A percentile compares a stretch with the other conserved stretches of the same genome.
Conservation (phyloP, 2,329 filamentous ascomycete genomes). For the Chaetomium globosum region DNA sequence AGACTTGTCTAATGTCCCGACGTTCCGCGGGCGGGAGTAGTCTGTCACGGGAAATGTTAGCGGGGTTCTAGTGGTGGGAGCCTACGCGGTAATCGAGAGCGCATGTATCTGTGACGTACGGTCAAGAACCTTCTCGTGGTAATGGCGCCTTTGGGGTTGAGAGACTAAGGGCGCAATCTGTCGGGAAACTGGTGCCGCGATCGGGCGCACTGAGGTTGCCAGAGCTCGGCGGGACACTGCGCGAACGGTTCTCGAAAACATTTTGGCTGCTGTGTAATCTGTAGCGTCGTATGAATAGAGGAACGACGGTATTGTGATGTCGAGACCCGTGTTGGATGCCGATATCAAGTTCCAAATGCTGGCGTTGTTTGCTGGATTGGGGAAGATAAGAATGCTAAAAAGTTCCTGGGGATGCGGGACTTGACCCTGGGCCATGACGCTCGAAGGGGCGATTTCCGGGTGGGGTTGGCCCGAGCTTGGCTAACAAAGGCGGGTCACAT, state of each 20-base stretch:
- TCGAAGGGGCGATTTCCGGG: slow-evolving; percentile 35
- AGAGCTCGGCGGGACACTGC: slow-evolving; percentile 50
- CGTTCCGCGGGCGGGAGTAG: slow-evolving; percentile 58
- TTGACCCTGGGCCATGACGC: slow-evolving; percentile 33
- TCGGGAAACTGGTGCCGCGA: slow-evolving; percentile 44
- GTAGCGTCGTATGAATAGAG: background rate
- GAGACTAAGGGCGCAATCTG: slow-evolving; percentile 48
- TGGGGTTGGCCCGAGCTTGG: slow-evolving; percentile 27
- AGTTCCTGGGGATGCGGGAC: slow-evolving; percentile 36
- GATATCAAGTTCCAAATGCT: slow-evolving; percentile 23
- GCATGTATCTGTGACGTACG: slow-evolving; percentile 48
- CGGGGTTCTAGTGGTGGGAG: background rate
- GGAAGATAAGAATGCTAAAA: slow-evolving; percentile 26
- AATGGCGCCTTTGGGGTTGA: slow-evolving; percentile 49
- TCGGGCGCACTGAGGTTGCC: slow-evolving; percentile 46
- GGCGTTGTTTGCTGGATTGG: slow-evolving; percentile 16
- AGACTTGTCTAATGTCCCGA: slow-evolving; percentile 67
- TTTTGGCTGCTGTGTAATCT: slow-evolving; percentile 37
- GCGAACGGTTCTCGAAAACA: slow-evolving; percentile 53
- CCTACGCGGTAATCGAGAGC: slow-evolving; percentile 36
- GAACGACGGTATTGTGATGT: background rate
- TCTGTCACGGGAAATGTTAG: slow-evolving; percentile 41
- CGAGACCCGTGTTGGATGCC: slow-evolving; percentile 14
- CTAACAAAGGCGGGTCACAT: slow-evolving; percentile 29
- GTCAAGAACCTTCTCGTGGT: slow-evolving; percentile 69